A percentile compares a stretch with the other conserved stretches of the same genome.
Evolutionary conservation across 2,329 filamentous ascomycete genomes (phyloP).

Genomic region (Cladophialophora yegresii): DNA sequence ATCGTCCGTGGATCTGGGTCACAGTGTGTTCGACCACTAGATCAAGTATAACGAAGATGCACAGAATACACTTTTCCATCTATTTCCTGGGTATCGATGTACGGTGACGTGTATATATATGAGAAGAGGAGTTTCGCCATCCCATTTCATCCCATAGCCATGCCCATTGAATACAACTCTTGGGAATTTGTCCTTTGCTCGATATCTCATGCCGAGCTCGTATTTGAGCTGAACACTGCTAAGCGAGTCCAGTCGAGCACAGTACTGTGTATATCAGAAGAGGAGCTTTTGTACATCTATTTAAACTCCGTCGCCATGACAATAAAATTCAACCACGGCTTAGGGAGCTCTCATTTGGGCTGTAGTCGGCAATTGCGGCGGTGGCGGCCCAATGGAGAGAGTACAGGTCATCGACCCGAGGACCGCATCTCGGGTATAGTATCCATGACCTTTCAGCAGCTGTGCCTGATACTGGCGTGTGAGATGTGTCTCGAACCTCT

Average conservation of each 20-base stretch:
- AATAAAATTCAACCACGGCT: background rate
- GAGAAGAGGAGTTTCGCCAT: background rate
- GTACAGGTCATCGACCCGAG: background rate
- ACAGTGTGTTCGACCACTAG: constrained; percentile 2
- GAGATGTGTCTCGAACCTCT: background rate
- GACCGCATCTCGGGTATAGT: background rate
- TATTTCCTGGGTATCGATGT: constrained; percentile 1
- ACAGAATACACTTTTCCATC: constrained; percentile 7
- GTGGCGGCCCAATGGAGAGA: background rate
- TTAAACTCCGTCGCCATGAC: constrained; percentile 23
- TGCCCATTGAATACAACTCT: background rate
- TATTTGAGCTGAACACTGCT: background rate
- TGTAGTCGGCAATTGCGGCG: background rate
- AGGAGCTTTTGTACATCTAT: constrained; percentile 22
- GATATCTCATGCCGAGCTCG: background rate
- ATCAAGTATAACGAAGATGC: background rate
- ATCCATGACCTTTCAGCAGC: background rate
- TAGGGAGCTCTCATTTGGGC: background rate
- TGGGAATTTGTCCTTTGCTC: background rate
- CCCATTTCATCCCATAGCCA: background rate
- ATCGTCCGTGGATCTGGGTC: constrained; percentile 2
- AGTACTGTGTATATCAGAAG: constrained; percentile 10
- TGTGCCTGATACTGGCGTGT: background rate
- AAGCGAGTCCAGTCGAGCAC: background rate
- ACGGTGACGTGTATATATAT: constrained; percentile 3